Conservation (phyloP, 192 early-diverging fungal species). For the Haplosporangium gracile region DNA sequence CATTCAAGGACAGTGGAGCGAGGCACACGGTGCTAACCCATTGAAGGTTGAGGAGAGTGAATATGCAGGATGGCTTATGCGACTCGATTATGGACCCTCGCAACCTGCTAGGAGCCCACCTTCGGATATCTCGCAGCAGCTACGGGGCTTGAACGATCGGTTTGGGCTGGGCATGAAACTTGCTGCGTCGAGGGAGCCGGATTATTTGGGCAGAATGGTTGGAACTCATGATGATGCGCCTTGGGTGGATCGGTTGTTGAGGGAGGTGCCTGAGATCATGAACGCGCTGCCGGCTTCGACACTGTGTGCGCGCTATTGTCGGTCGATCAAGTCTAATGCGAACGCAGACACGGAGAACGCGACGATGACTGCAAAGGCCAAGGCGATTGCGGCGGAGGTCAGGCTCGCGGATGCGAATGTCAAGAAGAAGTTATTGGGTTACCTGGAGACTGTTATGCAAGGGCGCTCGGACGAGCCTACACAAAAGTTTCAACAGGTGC, state of each 20-base stretch:
- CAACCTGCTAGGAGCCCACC: slow-evolving; percentile 44
- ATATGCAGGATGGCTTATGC: slow-evolving; percentile 47
- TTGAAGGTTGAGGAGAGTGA: slow-evolving; percentile 28
- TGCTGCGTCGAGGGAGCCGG: slow-evolving; percentile 39
- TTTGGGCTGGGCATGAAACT: slow-evolving; percentile 54
- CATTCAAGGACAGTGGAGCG: slow-evolving; percentile 28
- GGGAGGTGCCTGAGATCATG: slow-evolving; percentile 50
- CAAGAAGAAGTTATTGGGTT: slow-evolving; percentile 36
- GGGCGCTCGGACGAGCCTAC: not conserved
- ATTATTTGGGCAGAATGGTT: slow-evolving; percentile 50
- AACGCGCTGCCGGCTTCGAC: slow-evolving; percentile 51
- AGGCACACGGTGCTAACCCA: slow-evolving; percentile 12
- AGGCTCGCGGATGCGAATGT: slow-evolving; percentile 32
- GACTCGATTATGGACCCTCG: slow-evolving; percentile 36
- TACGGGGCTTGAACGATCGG: slow-evolving; percentile 38
- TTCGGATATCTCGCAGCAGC: slow-evolving; percentile 35
- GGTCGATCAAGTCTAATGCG: slow-evolving; percentile 19
- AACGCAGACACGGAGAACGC: not conserved
- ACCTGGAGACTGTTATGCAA: slow-evolving; percentile 40
- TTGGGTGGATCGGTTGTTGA: slow-evolving; percentile 39
- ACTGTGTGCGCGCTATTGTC: slow-evolving; percentile 44
- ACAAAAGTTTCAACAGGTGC: slow-evolving; percentile 37
- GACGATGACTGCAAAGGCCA: not conserved
- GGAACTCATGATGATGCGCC: slow-evolving; percentile 48
- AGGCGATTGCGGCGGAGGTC: slow-evolving; percentile 6